Percentiles rank a stretch among this genome's conserved stretches.
Conservation (phyloP, 768 basidiomycete species). For the Pulveroboletus ravenelii region DNA sequence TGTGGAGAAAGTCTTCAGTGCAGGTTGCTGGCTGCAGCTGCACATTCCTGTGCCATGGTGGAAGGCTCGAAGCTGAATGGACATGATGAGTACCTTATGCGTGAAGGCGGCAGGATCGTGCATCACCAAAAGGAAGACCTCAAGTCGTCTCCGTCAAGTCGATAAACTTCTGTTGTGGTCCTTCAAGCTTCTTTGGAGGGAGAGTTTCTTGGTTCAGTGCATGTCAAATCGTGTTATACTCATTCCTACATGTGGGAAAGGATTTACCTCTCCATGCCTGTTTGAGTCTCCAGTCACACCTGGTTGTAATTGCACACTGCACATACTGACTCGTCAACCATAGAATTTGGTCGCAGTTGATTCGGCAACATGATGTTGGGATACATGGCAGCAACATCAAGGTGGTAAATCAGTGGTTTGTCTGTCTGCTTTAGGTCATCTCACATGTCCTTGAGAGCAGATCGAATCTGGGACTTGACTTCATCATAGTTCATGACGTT, state of each 20-base stretch:
- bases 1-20: too few relatives aligned
- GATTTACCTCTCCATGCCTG: conserved; percentile 99
- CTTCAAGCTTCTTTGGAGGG: conserved; percentile 72
- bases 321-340: conserved; percentile 95
- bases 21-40: too few relatives aligned
- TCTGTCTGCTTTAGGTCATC: conserved; percentile 87
- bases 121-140: too few relatives aligned
- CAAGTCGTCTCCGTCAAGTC: conserved; percentile 78
- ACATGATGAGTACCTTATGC: too few relatives aligned
- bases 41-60: too few relatives aligned
- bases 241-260: conserved; percentile 95
- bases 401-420: conserved; percentile 94
- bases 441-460: conserved; percentile 81
- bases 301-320: conserved; percentile 98
- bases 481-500: conserved; percentile 93
- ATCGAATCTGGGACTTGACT: conserved; percentile 74
- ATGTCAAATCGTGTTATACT: conserved; percentile 98
- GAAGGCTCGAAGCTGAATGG: too few relatives aligned
- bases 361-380: conserved; percentile 99
- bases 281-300: conserved; percentile 84
- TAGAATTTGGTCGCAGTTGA: conserved; percentile 95
- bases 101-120: too few relatives aligned
- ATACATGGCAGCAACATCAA: conserved; percentile 99
- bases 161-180: conserved; percentile 70
- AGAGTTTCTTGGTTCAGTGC: conserved; percentile 93